phyloP scores from a whole-genome alignment of 805 yeast genomes.

The Wickerhamiella spandovensis region DNA sequence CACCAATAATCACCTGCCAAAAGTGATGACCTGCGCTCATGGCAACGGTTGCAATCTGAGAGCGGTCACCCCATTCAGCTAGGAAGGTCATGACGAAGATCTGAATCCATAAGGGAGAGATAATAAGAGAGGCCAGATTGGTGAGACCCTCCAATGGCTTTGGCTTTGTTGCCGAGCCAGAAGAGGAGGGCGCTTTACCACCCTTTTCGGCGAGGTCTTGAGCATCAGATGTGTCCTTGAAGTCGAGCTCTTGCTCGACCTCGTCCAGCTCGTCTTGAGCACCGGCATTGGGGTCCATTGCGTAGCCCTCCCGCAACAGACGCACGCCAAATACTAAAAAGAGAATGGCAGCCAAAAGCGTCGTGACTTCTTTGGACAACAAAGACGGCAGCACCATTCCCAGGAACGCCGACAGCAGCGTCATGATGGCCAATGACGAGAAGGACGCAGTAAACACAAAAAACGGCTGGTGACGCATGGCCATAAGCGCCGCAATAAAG shows the following conservation, averaged over 20 bases:
- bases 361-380: conserved; percentile 67
- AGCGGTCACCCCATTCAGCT: conserved; percentile 99
- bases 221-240: conserved; percentile 38
- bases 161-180: conserved; percentile 1
- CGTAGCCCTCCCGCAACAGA: conserved; percentile 65
- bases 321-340: conserved; percentile 41
- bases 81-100: conserved; percentile 90
- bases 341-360: conserved; percentile 64
- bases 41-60: conserved; percentile 95
- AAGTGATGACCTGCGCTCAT: conserved; percentile 96
- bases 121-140: conserved; percentile 45
- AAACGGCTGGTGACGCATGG: conserved; percentile 78
- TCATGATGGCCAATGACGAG: conserved; percentile 76
- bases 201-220: conserved; percentile 25
- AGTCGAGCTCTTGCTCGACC: conserved; percentile 84
- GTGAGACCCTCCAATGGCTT: conserved; percentile 28
- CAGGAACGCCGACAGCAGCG: conserved; percentile 74
- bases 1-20: conserved; percentile 80
- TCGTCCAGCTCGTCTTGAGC: conserved; percentile 94
- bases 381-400: conserved; percentile 86
- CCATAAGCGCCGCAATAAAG: conserved; percentile 93
- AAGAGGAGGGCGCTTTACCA: conserved; percentile 9
- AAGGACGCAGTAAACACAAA: conserved; percentile 86
- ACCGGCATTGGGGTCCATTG: conserved; percentile 57
- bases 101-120: conserved; percentile 88